A percentile compares a stretch with the other conserved stretches of the same genome.
Conservation (phyloP, 805 yeast species). For the Pichia exigua region DNA sequence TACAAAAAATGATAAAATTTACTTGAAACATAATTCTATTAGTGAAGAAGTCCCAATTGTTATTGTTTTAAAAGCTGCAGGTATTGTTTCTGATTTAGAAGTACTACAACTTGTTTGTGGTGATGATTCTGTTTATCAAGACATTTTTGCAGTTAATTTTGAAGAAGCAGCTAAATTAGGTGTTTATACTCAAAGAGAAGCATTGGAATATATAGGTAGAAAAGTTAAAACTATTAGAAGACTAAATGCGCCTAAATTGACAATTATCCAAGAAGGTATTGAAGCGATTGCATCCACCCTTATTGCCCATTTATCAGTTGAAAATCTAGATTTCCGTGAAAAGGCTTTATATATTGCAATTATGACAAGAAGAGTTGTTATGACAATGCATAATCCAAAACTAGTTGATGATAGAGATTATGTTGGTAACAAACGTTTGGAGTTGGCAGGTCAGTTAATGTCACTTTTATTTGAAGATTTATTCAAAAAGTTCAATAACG, state of each 20-base stretch:
- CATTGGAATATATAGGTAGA: conserved; percentile 82
- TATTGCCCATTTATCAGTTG: conserved; percentile 87
- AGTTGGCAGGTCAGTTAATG: conserved; percentile 95
- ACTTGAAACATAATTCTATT: conserved; percentile 90
- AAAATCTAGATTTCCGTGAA: conserved; percentile 78
- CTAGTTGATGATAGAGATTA: conserved; percentile 99
- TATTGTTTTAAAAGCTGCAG: conserved; percentile 88
- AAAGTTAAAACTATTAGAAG: conserved; percentile 91
- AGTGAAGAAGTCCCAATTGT: conserved; percentile 95
- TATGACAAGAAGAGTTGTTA: conserved; percentile 93
- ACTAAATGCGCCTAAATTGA: conserved; percentile 69
- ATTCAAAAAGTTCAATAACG: conserved; percentile 91
- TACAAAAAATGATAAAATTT: conserved; percentile 82
- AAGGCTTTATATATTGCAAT: conserved; percentile 91
- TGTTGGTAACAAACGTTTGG: conserved; percentile 95
- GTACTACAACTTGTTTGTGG: conserved; percentile 94
- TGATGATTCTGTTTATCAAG: conserved; percentile 79
- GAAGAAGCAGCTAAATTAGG: conserved; percentile 88
- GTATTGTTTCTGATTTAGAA: conserved; percentile 85
- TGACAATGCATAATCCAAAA: conserved; percentile 90
- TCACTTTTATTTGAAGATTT: conserved; percentile 92
- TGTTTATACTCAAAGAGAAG: conserved; percentile 87
- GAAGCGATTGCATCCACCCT: conserved; percentile 95
- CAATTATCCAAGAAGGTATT: conserved; percentile 85
- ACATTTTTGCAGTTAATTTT: conserved; percentile 82